phyloP scores from a whole-genome alignment of 1,284 basidiomycete genomes.

The Boletus semigastroideus region DNA sequence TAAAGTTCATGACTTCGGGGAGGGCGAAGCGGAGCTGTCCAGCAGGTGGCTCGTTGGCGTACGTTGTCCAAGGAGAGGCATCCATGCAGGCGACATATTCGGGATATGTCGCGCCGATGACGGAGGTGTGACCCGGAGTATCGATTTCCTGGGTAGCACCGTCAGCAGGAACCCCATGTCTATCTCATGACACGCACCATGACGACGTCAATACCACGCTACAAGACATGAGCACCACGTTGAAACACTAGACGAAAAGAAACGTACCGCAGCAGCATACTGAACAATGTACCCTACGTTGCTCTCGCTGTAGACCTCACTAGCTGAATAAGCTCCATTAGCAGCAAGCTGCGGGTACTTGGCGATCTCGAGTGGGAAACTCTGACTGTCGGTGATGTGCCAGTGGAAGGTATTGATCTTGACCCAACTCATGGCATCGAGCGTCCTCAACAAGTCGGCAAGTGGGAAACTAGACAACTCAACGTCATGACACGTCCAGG shows the following conservation, averaged over 20 bases:
- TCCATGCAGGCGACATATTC: conserved; percentile 66
- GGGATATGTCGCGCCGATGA: conserved; percentile 57
- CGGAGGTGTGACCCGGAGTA: conserved; percentile 74
- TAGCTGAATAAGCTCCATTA: conserved; percentile 62
- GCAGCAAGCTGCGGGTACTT: conserved; percentile 55
- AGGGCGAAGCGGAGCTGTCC: conserved; percentile 65
- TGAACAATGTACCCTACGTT: conserved; percentile 58
- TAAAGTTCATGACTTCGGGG: conserved; percentile 45
- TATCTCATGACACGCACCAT: conserved; percentile 20
- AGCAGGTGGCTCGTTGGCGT: conserved; percentile 64
- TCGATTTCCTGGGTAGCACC: conserved; percentile 53
- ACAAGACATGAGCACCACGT: neutral
- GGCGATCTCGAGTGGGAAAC: conserved; percentile 65
- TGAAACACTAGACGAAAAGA: neutral
- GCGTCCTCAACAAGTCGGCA: conserved; percentile 63
- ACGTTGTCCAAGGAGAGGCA: conserved; percentile 52
- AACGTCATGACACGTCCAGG: neutral
- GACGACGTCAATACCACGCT: conserved; percentile 33
- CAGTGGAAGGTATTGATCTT: conserved; percentile 75
- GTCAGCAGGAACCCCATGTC: neutral
- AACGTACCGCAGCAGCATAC: conserved; percentile 61
- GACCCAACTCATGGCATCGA: conserved; percentile 86
- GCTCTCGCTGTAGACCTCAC: conserved; percentile 51
- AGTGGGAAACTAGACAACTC: conserved; percentile 56
- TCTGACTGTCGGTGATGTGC: conserved; percentile 70